Percentiles rank a stretch among this genome's conserved stretches.
phyloP scores from a whole-genome alignment of 495 filamentous ascomycete genomes.

The Talaromyces ruber region DNA sequence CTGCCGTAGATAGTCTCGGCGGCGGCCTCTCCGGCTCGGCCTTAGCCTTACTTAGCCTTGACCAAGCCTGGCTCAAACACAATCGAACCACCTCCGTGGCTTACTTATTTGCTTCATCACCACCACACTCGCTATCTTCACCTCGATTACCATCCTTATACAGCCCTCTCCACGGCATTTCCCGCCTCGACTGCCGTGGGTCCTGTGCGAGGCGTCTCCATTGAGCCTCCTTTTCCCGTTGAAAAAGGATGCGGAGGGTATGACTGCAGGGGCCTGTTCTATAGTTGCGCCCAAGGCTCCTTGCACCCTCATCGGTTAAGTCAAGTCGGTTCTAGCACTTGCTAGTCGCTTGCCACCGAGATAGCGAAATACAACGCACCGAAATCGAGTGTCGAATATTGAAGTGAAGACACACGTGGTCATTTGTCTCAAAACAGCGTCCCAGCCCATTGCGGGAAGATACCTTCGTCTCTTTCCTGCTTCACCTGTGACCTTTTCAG shows the following conservation, averaged over 20 bases:
- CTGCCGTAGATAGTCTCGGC: neutral
- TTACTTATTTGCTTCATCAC: slow-evolving; percentile 5
- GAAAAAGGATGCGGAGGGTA: slow-evolving; percentile 38
- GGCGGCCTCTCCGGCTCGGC: neutral
- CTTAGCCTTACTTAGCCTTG: neutral
- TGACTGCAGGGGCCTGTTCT: slow-evolving; percentile 37
- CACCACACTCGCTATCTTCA: slow-evolving; percentile 9
- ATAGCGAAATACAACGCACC: neutral
- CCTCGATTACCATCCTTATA: slow-evolving; percentile 2
- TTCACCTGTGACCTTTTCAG: neutral
- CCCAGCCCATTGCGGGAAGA: neutral
- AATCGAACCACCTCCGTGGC: slow-evolving; percentile 1
- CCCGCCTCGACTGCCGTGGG: slow-evolving; percentile 4
- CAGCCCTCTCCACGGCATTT: neutral
- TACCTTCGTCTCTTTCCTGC: neutral
- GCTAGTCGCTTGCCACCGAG: neutral
- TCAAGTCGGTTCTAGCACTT: neutral
- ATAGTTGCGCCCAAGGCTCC: slow-evolving; percentile 39
- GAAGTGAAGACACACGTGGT: neutral
- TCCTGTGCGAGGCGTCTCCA: slow-evolving; percentile 7
- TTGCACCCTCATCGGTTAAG: slow-evolving; percentile 24
- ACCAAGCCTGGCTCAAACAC: neutral
- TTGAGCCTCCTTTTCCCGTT: slow-evolving; percentile 3
- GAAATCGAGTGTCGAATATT: neutral
- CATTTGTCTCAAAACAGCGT: neutral